A percentile compares a stretch with the other conserved stretches of the same genome.
phyloP scores from a whole-genome alignment of 1,284 basidiomycete genomes.

The Filobasidium uniguttulatum region DNA sequence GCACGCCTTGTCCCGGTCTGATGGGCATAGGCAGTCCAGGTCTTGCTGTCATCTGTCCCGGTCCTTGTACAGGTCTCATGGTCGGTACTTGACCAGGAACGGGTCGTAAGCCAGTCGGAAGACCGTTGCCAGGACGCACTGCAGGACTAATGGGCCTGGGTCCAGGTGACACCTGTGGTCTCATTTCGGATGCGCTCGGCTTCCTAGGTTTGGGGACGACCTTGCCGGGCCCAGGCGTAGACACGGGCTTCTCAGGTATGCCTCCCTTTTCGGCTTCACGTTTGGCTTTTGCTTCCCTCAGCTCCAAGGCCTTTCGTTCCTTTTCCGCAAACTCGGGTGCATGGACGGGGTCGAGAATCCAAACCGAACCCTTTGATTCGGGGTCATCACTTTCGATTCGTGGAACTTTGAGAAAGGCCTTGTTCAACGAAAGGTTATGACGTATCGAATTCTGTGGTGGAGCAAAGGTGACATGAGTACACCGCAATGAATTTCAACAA shows the following conservation, averaged over 20 bases:
- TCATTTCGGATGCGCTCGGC: background rate
- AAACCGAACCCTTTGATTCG: slow-evolving; percentile 69
- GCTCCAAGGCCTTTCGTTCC: slow-evolving; percentile 32
- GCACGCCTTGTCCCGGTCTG: no score
- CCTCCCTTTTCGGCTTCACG: slow-evolving; percentile 23
- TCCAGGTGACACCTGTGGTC: no score
- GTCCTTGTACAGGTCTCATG: no score
- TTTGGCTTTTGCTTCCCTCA: slow-evolving; percentile 32
- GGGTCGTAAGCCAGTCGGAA: no score
- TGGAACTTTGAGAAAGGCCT: slow-evolving; percentile 73
- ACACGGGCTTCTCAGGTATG: background rate
- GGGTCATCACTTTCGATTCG: slow-evolving; percentile 65
- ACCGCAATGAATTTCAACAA: no score
- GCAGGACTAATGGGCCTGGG: no score
- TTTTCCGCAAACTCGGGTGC: slow-evolving; percentile 36
- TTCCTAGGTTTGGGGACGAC: slow-evolving; percentile 5
- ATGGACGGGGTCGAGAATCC: slow-evolving; percentile 63
- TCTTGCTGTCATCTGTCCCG: no score
- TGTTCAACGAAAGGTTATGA: slow-evolving; percentile 77
- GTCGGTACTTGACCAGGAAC: no score
- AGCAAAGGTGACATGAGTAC: background rate
- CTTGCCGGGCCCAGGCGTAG: background rate
- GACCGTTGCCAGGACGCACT: no score
- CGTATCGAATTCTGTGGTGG: slow-evolving; percentile 67
- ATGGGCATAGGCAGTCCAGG: no score